Evolutionary conservation across 768 basidiomycete species (phyloP).

Genomic region (Naganishia vishniacii): DNA sequence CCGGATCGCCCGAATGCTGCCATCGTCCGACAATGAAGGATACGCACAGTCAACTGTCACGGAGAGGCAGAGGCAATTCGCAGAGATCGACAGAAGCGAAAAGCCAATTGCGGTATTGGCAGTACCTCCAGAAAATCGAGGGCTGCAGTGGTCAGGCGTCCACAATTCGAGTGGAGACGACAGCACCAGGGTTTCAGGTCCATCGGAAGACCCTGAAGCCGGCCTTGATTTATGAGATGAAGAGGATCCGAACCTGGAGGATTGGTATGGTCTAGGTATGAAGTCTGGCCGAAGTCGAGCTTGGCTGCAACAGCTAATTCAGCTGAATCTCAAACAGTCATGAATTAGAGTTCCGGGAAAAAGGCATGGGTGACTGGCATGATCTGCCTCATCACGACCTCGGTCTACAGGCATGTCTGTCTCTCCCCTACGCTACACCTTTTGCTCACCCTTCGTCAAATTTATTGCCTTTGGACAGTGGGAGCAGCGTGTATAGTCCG

Average conservation of each 20-base stretch:
- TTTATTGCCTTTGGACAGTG: too few species aligned
- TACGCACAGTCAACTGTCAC: too few species aligned
- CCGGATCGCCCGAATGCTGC: constrained; percentile 14
- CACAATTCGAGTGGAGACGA: too few species aligned
- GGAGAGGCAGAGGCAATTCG: too few species aligned
- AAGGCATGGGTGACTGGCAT: constrained; percentile 32
- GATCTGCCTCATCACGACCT: constrained; percentile 40
- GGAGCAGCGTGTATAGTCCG: constrained; percentile 37
- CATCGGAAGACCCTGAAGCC: constrained; percentile 24
- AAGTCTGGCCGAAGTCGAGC: neutral
- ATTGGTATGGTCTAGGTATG: constrained; percentile 35
- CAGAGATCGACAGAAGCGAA: too few species aligned
- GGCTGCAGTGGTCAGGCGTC: too few species aligned
- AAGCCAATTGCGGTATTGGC: too few species aligned
- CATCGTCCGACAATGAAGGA: neutral
- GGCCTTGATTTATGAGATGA: constrained; percentile 17
- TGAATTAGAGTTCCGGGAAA: constrained; percentile 39
- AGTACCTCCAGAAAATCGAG: too few species aligned
- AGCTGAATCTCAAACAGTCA: constrained; percentile 40
- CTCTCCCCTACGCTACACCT: too few species aligned
- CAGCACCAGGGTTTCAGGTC: too few species aligned
- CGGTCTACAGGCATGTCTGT: constrained; percentile 42
- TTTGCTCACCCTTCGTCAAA: too few species aligned
- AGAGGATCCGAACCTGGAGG: constrained; percentile 32
- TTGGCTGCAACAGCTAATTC: neutral